Base-by-base conservation (phyloP, 345 rosid species). In the Carallia brachiata region DNA sequence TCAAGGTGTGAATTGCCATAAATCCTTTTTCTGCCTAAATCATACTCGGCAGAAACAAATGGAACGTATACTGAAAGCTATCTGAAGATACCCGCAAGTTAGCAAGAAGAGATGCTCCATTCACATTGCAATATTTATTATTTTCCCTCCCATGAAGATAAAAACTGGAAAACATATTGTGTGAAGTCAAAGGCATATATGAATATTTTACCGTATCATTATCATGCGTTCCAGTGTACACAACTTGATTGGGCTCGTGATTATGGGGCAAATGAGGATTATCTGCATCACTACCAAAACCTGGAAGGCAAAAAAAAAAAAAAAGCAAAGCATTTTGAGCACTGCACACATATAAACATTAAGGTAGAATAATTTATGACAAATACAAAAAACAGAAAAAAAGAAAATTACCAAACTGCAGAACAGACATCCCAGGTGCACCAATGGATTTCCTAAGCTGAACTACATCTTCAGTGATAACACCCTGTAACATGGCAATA, bases 381-480 rank as follows among this genome's bases (percentile, higher is more conserved):
- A 5, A 32, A 62, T 40, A 6, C 15, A 19, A 47, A 23, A 58
- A 60, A 19, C 32, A 27, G 50, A 53, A 64, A 31, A 40, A 64
- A 0, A 52, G 7, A 18, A 47, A 39, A 32, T 76, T 88, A 94
- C 98, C 98, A 80, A 94, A 94, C 77, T 94, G 98, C 63, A 94
- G 96, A 73, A 94, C 98, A 55, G 89, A 90, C 98, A 94, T 94
- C 85, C 97, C 97, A 67, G 96, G 98, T n/a, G 92, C 97, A 58
- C 88, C 93, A 28, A 94, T 91, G n/a, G 87, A 83, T 81, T 84
- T 90, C 80, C 98, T 85, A 55, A 94, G 89, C 71, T 84, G 75
- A 74, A 87, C 89, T 40, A 94, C 98, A 83, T 94, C 98, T 76
- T 90, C 84, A 17, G 97, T 94, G 76, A 94, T 91, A 72, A 94